Base-by-base conservation (phyloP, 169 alveolate species). In the Eimeria necatrix region DNA sequence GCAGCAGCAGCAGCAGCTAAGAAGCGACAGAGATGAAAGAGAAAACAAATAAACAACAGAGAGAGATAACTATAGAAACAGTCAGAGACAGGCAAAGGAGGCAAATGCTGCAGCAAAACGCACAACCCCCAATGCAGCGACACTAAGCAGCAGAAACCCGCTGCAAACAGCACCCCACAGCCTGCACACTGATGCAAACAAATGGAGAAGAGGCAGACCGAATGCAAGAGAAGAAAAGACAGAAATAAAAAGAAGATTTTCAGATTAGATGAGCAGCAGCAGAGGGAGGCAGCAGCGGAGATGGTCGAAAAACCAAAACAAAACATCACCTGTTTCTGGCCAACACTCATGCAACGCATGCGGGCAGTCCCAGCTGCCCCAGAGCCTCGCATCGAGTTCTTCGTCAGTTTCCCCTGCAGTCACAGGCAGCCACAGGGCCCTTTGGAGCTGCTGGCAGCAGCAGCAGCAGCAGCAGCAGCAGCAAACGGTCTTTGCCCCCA, bases 361-460 rank as follows among this genome's bases (percentile, higher is more conserved):
- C 20, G 49, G 78, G 86, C 48, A 32, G 86, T 88, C 85, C 32
- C 74, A 88, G 26, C 85, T 78, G 10, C 94, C 94, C 94, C 94
- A 88, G 26, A 88, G 74, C 52, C 94, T 41, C 70, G 41, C 94
- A 12, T 88, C 94, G 52, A 88, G 49, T 6, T 88, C 94, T 32
- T n/a, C 59, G 86, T 88, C 94, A 0, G 74, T 88, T 52, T 88
- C 94, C 18, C 94, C 94, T 88, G 84, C n/a, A 88, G 7, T 12
- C 7, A 14, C 18, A 41, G 14, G 3, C 20, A 81, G 18, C 26
- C 49, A 76, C 59, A 76, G 61, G 4, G 61, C 59, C 59, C 24
- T 14, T 14, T 48, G 64, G 48, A 2, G 41, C 22, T 16, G 26
- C 87, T n/a, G 46, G 87, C 20, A 46, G 87, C 46, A 49, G 24